Percentiles rank a stretch among this genome's conserved stretches.
These are phyloP conservation scores for Ceratocystis harringtonii DNA, from an alignment of 2,329 filamentous ascomycete species.

Conservation along the genomic window DNA sequence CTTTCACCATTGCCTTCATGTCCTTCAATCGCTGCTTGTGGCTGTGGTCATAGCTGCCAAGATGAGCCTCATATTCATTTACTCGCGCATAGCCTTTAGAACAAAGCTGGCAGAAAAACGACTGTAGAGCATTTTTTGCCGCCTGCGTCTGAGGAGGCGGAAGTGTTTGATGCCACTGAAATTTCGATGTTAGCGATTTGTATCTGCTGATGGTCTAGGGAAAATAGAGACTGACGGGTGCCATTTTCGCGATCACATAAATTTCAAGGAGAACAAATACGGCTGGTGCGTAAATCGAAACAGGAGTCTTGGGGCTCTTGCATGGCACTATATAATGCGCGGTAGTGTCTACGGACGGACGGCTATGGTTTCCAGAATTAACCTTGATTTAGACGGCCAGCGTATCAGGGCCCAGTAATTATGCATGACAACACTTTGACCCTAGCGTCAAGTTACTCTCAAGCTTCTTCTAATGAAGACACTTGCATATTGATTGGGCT, in stretches of 20 bases:
- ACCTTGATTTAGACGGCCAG: neutral
- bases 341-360: neutral
- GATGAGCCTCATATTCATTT: constrained; percentile 91
- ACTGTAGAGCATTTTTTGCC: constrained; percentile 61
- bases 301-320: neutral
- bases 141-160: constrained; percentile 44
- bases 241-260: neutral
- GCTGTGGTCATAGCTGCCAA: constrained; percentile 86
- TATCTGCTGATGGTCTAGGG: neutral
- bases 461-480: too few relatives aligned
- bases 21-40: constrained; percentile 83
- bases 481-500: too few relatives aligned
- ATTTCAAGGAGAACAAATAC: neutral
- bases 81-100: constrained; percentile 88
- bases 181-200: neutral
- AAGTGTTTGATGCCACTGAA: constrained; percentile 42
- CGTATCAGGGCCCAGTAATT: neutral
- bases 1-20: constrained; percentile 70
- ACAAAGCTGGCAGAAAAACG: constrained; percentile 78
- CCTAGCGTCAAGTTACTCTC: neutral
- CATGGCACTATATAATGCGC: neutral
- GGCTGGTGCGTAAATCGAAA: neutral
- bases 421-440: neutral
- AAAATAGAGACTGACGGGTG: constrained; percentile 5
- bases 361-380: neutral